Percentiles rank a stretch among this genome's conserved stretches.
phyloP scores from a whole-genome alignment of 2,329 filamentous ascomycete species.

The Apiospora koreana region DNA sequence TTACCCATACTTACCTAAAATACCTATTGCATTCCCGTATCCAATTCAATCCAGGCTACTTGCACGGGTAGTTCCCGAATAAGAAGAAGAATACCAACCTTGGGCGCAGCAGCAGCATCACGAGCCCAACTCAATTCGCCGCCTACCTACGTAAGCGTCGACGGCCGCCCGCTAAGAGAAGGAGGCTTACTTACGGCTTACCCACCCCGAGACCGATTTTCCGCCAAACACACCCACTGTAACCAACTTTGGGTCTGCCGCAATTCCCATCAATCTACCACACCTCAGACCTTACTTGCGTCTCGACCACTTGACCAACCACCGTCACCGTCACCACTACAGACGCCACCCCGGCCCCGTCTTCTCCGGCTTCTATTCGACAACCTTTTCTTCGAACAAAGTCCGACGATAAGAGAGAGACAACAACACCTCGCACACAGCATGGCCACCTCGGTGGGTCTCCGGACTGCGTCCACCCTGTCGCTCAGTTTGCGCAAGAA shows the following conservation, averaged over 20 bases:
- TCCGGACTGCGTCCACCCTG: not conserved
- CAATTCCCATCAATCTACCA: not conserved
- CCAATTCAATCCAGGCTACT: not conserved
- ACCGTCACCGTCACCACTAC: not conserved
- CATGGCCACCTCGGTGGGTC: conserved; percentile 3
- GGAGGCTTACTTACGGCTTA: not conserved
- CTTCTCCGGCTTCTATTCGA: too few species aligned
- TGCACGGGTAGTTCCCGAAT: not conserved
- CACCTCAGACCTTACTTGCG: too few species aligned
- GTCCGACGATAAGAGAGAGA: not conserved
- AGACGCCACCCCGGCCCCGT: not conserved
- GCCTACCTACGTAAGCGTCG: not conserved
- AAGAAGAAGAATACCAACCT: not conserved
- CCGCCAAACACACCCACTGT: not conserved
- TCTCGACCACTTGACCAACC: not conserved
- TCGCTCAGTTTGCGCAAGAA: conserved; percentile 11
- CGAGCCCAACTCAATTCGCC: not conserved
- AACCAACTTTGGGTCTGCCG: not conserved
- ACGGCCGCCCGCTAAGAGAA: not conserved
- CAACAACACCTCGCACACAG: not conserved
- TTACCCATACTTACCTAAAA: not conserved
- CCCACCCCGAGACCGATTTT: not conserved
- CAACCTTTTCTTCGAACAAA: not conserved
- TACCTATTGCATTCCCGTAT: not conserved
- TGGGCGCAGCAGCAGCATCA: not conserved